These are phyloP conservation scores for Entomophthora muscae DNA, from an alignment of 371 early-diverging fungal species.

Conservation along the genomic window DNA sequence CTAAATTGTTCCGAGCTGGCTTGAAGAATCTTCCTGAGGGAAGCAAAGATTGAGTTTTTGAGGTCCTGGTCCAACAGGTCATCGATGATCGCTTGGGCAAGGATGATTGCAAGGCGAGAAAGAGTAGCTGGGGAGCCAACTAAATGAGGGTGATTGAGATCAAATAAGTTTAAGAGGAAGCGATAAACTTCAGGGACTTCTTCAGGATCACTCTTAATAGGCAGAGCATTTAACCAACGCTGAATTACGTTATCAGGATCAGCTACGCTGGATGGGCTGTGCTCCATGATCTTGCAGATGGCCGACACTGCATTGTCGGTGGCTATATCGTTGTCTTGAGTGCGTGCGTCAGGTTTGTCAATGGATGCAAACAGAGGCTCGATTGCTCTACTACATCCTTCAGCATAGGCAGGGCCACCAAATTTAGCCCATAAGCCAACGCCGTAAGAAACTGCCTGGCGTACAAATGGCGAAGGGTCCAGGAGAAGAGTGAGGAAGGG, in stretches of 20 bases:
- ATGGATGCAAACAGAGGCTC: slow-evolving; percentile 43
- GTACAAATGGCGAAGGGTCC: slow-evolving; percentile 35
- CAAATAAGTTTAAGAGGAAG: slow-evolving; percentile 56
- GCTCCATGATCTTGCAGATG: slow-evolving; percentile 67
- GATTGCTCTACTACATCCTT: slow-evolving; percentile 34
- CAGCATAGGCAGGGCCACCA: slow-evolving; percentile 62
- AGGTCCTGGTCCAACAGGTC: neutral
- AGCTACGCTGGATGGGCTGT: slow-evolving; percentile 26
- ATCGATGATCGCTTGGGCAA: slow-evolving; percentile 15
- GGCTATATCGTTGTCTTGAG: slow-evolving; percentile 52
- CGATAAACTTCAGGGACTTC: slow-evolving; percentile 61
- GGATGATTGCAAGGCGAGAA: slow-evolving; percentile 40
- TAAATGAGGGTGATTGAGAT: slow-evolving; percentile 36
- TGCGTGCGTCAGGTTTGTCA: slow-evolving; percentile 38
- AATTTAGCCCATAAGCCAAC: slow-evolving; percentile 71
- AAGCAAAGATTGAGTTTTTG: neutral
- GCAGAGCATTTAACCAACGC: slow-evolving; percentile 61
- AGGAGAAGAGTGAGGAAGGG: slow-evolving; percentile 36
- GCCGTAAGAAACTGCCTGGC: slow-evolving; percentile 87
- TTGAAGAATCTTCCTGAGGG: neutral
- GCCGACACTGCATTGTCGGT: slow-evolving; percentile 85
- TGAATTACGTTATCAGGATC: slow-evolving; percentile 44
- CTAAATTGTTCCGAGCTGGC: neutral
- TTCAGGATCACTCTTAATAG: slow-evolving; percentile 69
- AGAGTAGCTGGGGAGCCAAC: slow-evolving; percentile 40